Evolutionary conservation across 441 rosid genomes (phyloP).

Genomic region (Isatis lusitanica): DNA sequence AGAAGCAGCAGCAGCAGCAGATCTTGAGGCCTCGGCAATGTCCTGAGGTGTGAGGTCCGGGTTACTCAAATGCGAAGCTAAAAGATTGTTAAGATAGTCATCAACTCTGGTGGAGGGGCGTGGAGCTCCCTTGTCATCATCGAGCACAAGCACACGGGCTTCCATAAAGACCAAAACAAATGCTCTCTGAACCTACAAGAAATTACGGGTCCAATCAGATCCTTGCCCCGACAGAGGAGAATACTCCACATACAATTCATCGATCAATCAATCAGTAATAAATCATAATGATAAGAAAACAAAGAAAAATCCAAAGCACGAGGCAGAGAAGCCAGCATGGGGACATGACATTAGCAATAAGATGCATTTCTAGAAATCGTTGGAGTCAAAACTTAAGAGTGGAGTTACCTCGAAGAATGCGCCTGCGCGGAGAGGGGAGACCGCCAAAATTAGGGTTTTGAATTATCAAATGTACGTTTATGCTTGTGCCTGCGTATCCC

Average conservation of each 20-base stretch:
- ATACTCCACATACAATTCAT: too few species aligned
- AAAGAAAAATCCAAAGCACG: neutral
- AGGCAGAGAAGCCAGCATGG: neutral
- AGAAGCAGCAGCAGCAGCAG: slow-evolving; percentile 54
- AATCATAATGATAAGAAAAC: neutral
- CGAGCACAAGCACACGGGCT: slow-evolving; percentile 1
- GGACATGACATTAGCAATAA: too few species aligned
- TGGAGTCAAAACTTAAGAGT: neutral
- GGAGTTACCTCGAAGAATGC: slow-evolving; percentile 21
- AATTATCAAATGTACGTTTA: too few species aligned
- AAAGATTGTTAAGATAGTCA: slow-evolving; percentile 47
- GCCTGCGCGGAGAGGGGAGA: neutral
- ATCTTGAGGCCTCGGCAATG: slow-evolving; percentile 62
- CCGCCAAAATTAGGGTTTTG: slow-evolving; percentile 28
- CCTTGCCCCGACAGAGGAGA: neutral
- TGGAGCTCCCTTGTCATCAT: neutral
- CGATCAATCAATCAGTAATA: too few species aligned
- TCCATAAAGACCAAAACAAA: slow-evolving; percentile 2
- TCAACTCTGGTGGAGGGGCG: slow-evolving; percentile 25
- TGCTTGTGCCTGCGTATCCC: too few species aligned
- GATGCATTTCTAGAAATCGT: neutral
- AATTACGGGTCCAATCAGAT: neutral
- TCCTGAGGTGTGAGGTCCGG: slow-evolving; percentile 40
- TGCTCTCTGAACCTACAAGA: neutral
- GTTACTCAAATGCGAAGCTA: slow-evolving; percentile 45